Percentiles rank a stretch among this genome's conserved stretches.
Conservation (phyloP, 1,284 basidiomycete species). For the Rhodotorula sp. region DNA sequence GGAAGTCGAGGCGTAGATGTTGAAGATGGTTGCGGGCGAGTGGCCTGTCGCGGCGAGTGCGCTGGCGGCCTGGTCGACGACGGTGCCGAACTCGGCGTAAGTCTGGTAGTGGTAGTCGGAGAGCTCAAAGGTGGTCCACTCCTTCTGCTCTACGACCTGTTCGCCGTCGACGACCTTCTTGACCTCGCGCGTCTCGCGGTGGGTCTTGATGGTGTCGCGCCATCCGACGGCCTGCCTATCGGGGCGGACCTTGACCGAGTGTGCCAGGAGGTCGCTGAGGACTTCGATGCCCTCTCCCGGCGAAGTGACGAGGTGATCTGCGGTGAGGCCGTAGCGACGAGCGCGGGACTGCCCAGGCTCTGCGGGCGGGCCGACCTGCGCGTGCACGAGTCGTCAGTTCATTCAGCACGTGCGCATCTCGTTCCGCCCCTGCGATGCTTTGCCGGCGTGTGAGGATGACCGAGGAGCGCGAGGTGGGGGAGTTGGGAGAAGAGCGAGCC, state of each 20-base stretch:
- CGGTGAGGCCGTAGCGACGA: constrained; percentile 13
- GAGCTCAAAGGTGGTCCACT: constrained; percentile 93
- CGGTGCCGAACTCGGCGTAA: constrained; percentile 69
- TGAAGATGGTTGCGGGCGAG: constrained; percentile 74
- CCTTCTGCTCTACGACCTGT: constrained; percentile 82
- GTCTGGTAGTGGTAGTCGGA: constrained; percentile 78
- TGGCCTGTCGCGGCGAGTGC: constrained; percentile 76
- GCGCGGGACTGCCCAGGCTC: constrained; percentile 22
- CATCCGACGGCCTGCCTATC: constrained; percentile 69
- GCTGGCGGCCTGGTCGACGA: constrained; percentile 64
- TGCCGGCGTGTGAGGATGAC: background rate
- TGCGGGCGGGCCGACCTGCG: constrained; percentile 28
- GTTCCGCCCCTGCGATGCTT: too few relatives aligned
- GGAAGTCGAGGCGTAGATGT: constrained; percentile 77
- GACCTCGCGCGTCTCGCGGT: constrained; percentile 89
- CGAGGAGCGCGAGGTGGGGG: background rate
- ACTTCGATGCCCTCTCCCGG: constrained; percentile 28
- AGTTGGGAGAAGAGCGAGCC: background rate
- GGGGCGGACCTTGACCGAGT: constrained; percentile 5
- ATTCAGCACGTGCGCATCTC: too few relatives aligned
- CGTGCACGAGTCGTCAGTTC: too few relatives aligned
- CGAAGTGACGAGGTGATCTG: constrained; percentile 4
- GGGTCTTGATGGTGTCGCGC: constrained; percentile 70
- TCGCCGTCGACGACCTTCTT: constrained; percentile 72
- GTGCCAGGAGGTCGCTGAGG: constrained; percentile 32